These are phyloP conservation scores for Cordia subcordata DNA, from an alignment of 257 asterid species.

Conservation along the genomic window DNA sequence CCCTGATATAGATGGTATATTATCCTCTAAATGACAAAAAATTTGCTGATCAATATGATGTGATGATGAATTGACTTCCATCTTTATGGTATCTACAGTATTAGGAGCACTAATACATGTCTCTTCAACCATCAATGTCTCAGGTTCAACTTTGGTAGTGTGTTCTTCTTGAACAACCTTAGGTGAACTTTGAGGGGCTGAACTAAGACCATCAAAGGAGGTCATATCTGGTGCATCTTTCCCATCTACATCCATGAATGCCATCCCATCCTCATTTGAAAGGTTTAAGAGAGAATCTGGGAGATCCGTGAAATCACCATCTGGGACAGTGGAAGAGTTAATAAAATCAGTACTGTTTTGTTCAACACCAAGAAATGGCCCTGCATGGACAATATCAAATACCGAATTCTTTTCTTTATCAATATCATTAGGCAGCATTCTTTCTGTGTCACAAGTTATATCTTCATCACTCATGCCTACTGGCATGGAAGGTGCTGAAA, in stretches of 20 bases:
- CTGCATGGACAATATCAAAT: conserved; percentile 24
- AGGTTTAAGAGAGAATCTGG: conserved; percentile 86
- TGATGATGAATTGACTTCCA: conserved; percentile 30
- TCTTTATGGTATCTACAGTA: conserved; percentile 28
- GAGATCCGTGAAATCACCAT: conserved; percentile 35
- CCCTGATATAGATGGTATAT: conserved; percentile 35
- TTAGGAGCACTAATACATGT: conserved; percentile 24
- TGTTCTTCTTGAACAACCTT: conserved; percentile 30
- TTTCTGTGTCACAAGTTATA: conserved; percentile 25
- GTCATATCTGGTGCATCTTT: conserved; percentile 33
- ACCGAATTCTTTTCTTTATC: conserved; percentile 26
- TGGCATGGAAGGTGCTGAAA: conserved; percentile 36
- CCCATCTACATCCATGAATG: conserved; percentile 50
- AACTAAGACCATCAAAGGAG: conserved; percentile 22
- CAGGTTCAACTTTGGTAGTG: conserved; percentile 33
- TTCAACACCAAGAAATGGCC: conserved; percentile 17
- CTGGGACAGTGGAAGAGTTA: conserved; percentile 24
- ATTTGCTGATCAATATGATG: conserved; percentile 23
- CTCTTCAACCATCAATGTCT: conserved; percentile 46
- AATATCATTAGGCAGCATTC: conserved; percentile 31
- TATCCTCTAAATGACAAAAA: conserved; percentile 35
- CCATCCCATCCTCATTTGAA: conserved; percentile 66
- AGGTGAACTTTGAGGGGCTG: conserved; percentile 33
- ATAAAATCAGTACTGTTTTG: conserved; percentile 13
- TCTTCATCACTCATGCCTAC: conserved; percentile 29